Evolutionary conservation across 1,284 basidiomycete species (phyloP), one percentile per base, ranked within the genome.

Genomic region (Tausonia pullulans): DNA sequence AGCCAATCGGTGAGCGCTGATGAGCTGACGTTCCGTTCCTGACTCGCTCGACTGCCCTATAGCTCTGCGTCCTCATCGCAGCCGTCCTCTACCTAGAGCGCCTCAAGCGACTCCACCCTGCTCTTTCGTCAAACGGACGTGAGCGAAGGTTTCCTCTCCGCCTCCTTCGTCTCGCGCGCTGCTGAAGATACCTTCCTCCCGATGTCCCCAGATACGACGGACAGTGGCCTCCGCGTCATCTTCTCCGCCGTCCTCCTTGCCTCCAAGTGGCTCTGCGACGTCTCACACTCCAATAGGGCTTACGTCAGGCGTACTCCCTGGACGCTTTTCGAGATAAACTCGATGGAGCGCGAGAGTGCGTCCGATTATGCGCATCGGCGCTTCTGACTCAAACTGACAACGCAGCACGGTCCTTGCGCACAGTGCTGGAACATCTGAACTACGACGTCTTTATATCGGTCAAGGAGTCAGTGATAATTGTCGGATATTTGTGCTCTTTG

Each of bases 271-370:
- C 43, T 44, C 14, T 50, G 44, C 11, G 63, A 64, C 43, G 52
- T 60, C 27, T 60, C 46, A 10, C 54, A 64, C 52, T 14, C 27
- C 27, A 64, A 64, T 48, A n/a, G 46, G 14, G 58, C 58, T 4
- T 60, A 56, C 41, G 44, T 64, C 13, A 58, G 44, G 6, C 52
- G 45, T n/a, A 52, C 48, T 13, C 51, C 51, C 4, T 64, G 58
- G 58, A 40, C 52, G 11, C 27, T 45, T 5, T 10, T 9, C 40
- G 63, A 64, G 40, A 64, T 64, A 13, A 60, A 60, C 52, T 40
- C 55, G 46, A 64, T 64, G 63, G 63, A 64, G 51, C 52, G 52
- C 2, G 63, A 64, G 63, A 41, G 27, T 27, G 27, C 27, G 27
- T 27, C 27, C 27, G 27, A 27, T 27, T 27, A 27, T 27, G 27